Evolutionary conservation across 805 yeast species (phyloP), one percentile per base, ranked within the genome.

Genomic region (Metschnikowia sp.): DNA sequence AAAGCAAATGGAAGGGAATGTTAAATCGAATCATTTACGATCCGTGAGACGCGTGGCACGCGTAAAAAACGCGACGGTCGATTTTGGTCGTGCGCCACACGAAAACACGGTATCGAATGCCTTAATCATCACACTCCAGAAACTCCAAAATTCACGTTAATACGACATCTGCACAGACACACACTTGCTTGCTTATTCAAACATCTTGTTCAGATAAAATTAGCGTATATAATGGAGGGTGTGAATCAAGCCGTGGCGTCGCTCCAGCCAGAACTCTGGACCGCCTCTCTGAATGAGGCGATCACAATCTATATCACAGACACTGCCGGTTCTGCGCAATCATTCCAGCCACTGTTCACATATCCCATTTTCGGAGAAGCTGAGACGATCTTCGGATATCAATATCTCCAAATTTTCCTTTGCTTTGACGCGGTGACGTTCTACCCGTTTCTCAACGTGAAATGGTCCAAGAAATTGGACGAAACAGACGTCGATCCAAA

Each of bases 291-390:
- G 42, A 89, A 84, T 51, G 86, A 85, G 11, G 84, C 82, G 0
- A 65, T 87, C 13, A 73, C 76, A 40, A 62, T 89, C 8, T 81
- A 64, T 46, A 56, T 71, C 28, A 86, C 86, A 4, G 83, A 80
- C 49, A 74, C 78, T 2, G 67, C 74, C 3, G 83, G 83, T 0
- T 77, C 83, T 2, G 79, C 84, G 18, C 70, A 79, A 3, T 58
- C 62, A 26, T 90, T 91, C 69, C 68, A 76, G 34, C 97, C 98
- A 0, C 60, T 70, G 11, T 90, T 88, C 68, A 92, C 98, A 1
- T 94, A 94, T 64, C 96, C 97, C 2, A 85, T 94, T 10, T 94
- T 81, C 72, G 98, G 98, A 6, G 96, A 90, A 40, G 77, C 89
- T 1, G 99, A 94, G 61, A 83, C 83, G 45, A 83, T 94, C 1